Evolutionary conservation across 768 basidiomycete genomes (phyloP).

Genomic region (Pholiota conissans): DNA sequence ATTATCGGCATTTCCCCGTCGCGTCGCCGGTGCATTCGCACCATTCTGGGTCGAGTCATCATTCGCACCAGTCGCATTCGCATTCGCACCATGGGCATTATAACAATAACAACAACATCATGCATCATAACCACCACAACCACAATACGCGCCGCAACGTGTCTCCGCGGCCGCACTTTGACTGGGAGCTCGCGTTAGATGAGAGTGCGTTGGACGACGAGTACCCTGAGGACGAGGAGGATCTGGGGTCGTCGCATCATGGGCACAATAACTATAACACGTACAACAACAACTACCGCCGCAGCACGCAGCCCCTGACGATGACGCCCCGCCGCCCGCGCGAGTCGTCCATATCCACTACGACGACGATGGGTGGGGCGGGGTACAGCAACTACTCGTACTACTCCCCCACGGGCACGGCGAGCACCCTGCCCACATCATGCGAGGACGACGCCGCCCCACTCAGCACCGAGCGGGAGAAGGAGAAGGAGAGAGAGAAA

Average conservation of each 20-base stretch:
- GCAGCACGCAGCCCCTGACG: background rate
- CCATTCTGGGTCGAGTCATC: background rate
- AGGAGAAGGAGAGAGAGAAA: conserved; percentile 21
- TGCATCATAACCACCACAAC: background rate
- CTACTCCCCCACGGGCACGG: conserved; percentile 21
- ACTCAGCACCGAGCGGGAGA: conserved; percentile 10
- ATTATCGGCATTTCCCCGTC: conserved; percentile 62
- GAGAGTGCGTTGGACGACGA: conserved; percentile 27
- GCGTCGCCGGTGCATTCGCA: conserved; percentile 28
- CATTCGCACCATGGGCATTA: too few species aligned
- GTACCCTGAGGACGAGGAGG: conserved; percentile 21
- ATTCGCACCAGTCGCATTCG: too few species aligned
- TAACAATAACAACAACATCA: background rate
- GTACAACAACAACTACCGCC: background rate
- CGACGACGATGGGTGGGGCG: conserved; percentile 18
- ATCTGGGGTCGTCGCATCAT: background rate
- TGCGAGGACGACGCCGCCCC: conserved; percentile 23
- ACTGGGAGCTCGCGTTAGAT: conserved; percentile 22
- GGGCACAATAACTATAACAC: too few species aligned
- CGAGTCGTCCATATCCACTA: conserved; percentile 15
- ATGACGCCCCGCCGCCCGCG: conserved; percentile 15
- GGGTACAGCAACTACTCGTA: conserved; percentile 12
- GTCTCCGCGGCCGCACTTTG: conserved; percentile 17
- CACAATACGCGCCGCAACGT: conserved; percentile 2
- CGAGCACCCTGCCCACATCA: conserved; percentile 23